Evolutionary conservation across 768 basidiomycete species (phyloP).

Genomic region (Serendipita sp.): DNA sequence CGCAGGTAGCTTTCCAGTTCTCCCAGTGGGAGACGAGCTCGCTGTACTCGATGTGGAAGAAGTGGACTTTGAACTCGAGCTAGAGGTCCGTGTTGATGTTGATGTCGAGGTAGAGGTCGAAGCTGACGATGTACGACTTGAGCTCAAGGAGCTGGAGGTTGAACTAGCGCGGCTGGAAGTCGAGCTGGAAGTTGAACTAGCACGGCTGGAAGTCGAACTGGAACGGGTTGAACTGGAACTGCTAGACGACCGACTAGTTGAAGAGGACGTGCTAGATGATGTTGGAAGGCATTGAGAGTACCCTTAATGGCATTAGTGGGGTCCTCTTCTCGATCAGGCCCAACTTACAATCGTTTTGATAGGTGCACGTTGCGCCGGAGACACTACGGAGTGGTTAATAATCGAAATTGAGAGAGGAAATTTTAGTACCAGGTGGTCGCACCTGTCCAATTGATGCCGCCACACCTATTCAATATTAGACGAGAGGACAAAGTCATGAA

Average conservation of each 20-base stretch:
- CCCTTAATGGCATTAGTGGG: background rate
- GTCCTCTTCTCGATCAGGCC: slow-evolving; percentile 14
- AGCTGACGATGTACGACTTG: slow-evolving; percentile 11
- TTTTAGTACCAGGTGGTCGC: slow-evolving; percentile 19
- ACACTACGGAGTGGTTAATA: background rate
- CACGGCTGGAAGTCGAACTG: too few relatives aligned
- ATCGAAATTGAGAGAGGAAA: background rate
- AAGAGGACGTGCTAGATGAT: background rate
- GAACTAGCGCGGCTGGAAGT: too few relatives aligned
- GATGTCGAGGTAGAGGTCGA: slow-evolving; percentile 16
- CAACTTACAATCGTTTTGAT: background rate
- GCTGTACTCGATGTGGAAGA: slow-evolving; percentile 22
- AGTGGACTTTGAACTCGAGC: too few relatives aligned
- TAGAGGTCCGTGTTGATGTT: too few relatives aligned
- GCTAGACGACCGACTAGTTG: slow-evolving; percentile 3
- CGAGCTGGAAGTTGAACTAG: too few relatives aligned
- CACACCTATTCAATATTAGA: slow-evolving; percentile 15
- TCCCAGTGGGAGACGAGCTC: slow-evolving; percentile 20
- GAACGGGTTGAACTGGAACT: background rate
- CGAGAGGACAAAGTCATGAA: background rate
- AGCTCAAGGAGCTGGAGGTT: too few relatives aligned
- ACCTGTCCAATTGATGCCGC: slow-evolving; percentile 23
- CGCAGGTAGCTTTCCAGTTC: slow-evolving; percentile 31
- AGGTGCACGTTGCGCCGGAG: background rate
- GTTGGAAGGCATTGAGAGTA: background rate